Evolutionary conservation across 345 rosid species (phyloP).

Genomic region (Aurinia saxatilis): DNA sequence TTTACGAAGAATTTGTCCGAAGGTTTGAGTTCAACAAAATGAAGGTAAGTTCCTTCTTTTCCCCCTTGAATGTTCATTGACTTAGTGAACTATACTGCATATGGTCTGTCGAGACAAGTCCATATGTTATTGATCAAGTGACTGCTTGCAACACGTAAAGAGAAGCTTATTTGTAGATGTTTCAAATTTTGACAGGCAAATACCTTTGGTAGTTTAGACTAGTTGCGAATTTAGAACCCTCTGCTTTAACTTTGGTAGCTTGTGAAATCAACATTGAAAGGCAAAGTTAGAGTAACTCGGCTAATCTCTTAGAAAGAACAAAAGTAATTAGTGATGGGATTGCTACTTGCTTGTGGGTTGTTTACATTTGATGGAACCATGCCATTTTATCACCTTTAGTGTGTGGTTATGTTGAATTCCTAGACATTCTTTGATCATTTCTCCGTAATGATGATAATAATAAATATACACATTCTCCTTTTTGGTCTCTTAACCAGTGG

Average conservation of each 20-base stretch:
- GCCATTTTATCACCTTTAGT: background rate
- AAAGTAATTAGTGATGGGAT: background rate
- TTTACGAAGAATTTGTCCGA: constrained; percentile 76
- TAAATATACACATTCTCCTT: background rate
- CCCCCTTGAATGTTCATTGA: background rate
- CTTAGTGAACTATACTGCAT: background rate
- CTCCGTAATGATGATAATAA: background rate
- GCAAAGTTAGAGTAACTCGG: background rate
- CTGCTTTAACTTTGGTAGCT: too few relatives aligned
- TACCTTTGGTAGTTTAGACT: too few relatives aligned
- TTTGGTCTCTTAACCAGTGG: constrained; percentile 35
- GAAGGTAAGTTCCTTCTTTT: constrained; percentile 49
- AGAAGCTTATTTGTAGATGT: background rate
- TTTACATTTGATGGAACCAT: background rate
- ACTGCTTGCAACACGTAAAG: background rate
- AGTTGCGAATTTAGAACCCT: too few relatives aligned
- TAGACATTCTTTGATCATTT: background rate
- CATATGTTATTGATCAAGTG: background rate
- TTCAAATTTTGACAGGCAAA: too few relatives aligned
- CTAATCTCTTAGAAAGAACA: background rate
- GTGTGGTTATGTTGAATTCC: background rate
- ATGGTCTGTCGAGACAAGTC: background rate
- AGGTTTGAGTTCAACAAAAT: constrained; percentile 80
- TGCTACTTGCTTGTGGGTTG: background rate
- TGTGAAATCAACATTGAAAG: too few relatives aligned